Evolutionary conservation across 2,329 filamentous ascomycete species (phyloP).

Genomic region (Aspergillus sp.): DNA sequence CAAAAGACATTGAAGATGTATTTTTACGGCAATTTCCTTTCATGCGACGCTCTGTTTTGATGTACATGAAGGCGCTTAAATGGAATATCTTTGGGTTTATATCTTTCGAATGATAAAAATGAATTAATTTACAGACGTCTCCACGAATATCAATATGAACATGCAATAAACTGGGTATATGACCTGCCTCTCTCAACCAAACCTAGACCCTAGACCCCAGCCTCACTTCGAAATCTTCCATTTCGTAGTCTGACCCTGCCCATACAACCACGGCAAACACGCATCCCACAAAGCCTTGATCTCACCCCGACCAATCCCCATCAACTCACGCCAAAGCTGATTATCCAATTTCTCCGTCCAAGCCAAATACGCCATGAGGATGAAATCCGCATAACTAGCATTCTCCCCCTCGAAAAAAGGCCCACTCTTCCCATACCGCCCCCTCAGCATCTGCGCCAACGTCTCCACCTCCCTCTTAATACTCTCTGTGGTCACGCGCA

Average conservation of each 20-base stretch:
- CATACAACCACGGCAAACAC: conserved; percentile 25
- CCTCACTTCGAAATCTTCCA: conserved; percentile 18
- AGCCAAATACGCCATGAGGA: conserved; percentile 17
- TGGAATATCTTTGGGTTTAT: not conserved
- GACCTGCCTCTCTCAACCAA: not conserved
- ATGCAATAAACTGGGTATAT: not conserved
- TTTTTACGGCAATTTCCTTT: conserved; percentile 23
- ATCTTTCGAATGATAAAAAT: not conserved
- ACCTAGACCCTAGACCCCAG: not conserved
- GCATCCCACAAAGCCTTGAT: conserved; percentile 23
- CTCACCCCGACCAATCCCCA: conserved; percentile 22
- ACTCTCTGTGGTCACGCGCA: conserved; percentile 13
- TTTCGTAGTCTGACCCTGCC: conserved; percentile 28
- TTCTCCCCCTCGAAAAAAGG: conserved; percentile 29
- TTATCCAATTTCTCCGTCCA: conserved; percentile 20
- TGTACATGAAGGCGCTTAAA: conserved; percentile 6
- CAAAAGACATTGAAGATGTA: conserved; percentile 18
- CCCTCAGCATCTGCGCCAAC: conserved; percentile 22
- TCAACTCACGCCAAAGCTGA: conserved; percentile 16
- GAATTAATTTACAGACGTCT: not conserved
- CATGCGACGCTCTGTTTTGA: conserved; percentile 16
- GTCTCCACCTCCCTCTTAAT: conserved; percentile 14
- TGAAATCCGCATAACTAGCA: conserved; percentile 25
- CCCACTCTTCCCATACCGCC: conserved; percentile 22
- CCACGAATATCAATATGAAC: not conserved